phyloP scores from a whole-genome alignment of 257 asterid genomes.

The Solanum appendiculatum region DNA sequence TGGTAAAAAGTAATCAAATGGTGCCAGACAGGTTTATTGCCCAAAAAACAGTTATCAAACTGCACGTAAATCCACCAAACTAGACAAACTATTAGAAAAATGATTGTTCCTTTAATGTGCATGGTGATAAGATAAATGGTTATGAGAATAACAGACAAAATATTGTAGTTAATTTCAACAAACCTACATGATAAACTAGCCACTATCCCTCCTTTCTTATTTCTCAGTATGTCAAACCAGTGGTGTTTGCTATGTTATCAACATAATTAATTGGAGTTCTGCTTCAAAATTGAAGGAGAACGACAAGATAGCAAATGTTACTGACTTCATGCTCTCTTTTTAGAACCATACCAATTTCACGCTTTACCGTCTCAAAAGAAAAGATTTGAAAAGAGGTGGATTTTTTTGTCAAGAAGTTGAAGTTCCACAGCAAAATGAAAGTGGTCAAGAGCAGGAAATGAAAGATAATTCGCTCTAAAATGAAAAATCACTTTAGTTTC shows the following conservation, averaged over 20 bases:
- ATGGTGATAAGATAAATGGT: not conserved
- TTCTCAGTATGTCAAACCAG: not conserved
- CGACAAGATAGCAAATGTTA: not conserved
- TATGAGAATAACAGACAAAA: not conserved
- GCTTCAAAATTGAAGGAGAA: not conserved
- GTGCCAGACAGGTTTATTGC: not conserved
- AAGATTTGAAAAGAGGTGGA: not conserved
- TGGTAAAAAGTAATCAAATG: not conserved
- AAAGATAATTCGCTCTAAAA: not conserved
- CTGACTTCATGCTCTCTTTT: not conserved
- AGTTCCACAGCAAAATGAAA: not conserved
- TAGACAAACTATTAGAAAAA: not conserved
- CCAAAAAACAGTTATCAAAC: not conserved
- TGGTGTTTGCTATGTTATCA: not conserved
- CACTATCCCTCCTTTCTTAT: not conserved
- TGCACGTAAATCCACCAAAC: not conserved
- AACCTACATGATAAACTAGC: not conserved
- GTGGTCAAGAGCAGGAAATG: not conserved
- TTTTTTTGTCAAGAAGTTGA: not conserved
- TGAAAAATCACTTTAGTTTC: not conserved
- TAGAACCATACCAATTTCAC: not conserved
- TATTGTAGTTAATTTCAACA: not conserved
- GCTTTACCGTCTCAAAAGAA: not conserved
- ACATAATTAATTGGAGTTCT: not conserved
- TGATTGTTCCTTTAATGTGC: not conserved